These are phyloP conservation scores for Periconia macrospinosa DNA, from an alignment of 2,329 filamentous ascomycete genomes.

Conservation along the genomic window DNA sequence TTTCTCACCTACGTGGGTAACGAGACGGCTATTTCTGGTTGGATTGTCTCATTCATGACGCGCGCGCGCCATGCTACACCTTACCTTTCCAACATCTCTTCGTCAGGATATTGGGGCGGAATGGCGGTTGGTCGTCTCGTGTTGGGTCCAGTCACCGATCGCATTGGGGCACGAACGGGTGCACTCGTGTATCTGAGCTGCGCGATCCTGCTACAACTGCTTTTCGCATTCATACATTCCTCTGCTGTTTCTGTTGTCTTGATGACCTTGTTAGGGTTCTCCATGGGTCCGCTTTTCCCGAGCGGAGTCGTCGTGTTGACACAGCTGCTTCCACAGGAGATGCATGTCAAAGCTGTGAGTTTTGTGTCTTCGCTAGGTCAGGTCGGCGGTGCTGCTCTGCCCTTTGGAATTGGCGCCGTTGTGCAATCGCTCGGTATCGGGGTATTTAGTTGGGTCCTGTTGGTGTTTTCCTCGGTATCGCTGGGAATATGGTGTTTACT, in stretches of 20 bases:
- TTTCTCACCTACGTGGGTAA: slow-evolving; percentile 51
- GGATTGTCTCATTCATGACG: slow-evolving; percentile 52
- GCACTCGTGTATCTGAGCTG: slow-evolving; percentile 26
- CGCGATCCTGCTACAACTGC: slow-evolving; percentile 18
- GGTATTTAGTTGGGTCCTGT: slow-evolving; percentile 39
- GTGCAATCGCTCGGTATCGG: slow-evolving; percentile 44
- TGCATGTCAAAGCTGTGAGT: slow-evolving; percentile 49
- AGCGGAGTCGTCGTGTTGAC: slow-evolving; percentile 46
- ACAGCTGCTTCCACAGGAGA: slow-evolving; percentile 39
- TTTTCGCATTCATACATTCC: slow-evolving; percentile 22
- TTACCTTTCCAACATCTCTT: slow-evolving; percentile 44
- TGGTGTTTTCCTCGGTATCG: slow-evolving; percentile 22
- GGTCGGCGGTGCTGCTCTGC: slow-evolving; percentile 48
- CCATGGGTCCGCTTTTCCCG: slow-evolving; percentile 48
- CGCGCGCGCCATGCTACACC: slow-evolving; percentile 43
- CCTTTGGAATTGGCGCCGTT: slow-evolving; percentile 48
- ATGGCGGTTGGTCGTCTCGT: slow-evolving; percentile 46
- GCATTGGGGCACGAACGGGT: slow-evolving; percentile 28
- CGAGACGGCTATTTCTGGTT: slow-evolving; percentile 50
- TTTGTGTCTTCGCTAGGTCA: slow-evolving; percentile 51
- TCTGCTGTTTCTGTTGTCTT: slow-evolving; percentile 30
- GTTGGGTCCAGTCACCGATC: slow-evolving; percentile 30
- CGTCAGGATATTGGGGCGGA: slow-evolving; percentile 50
- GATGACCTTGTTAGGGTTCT: slow-evolving; percentile 42
- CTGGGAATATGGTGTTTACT: slow-evolving; percentile 22